Percentiles rank a stretch among this genome's conserved stretches.
These are phyloP conservation scores for Geotrichum fermentans DNA, from an alignment of 1,139 yeast genomes.

Conservation along the genomic window DNA sequence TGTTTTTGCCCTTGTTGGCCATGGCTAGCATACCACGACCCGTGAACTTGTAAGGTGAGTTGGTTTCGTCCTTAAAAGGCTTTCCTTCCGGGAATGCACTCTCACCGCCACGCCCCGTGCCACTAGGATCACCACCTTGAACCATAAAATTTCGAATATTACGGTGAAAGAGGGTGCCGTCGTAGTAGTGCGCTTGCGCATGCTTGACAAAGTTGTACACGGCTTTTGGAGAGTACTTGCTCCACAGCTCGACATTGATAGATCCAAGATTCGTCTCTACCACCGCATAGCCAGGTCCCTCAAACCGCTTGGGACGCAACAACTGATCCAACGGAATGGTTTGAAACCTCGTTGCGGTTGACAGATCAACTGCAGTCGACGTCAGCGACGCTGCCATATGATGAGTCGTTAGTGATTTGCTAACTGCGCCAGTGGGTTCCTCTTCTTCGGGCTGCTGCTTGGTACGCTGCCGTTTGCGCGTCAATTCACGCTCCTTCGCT, in stretches of 20 bases:
- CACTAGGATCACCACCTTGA: conserved; percentile 51
- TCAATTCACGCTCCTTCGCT: background rate
- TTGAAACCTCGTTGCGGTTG: conserved; percentile 28
- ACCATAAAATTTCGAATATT: conserved; percentile 48
- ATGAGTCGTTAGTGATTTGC: conserved; percentile 30
- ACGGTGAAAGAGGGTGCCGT: conserved; percentile 45
- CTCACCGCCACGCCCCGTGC: conserved; percentile 46
- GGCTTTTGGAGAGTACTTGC: conserved; percentile 42
- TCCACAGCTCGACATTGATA: conserved; percentile 40
- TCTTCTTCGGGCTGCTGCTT: conserved; percentile 1
- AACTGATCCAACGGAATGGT: conserved; percentile 29
- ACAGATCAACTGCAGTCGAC: conserved; percentile 34
- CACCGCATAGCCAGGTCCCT: conserved; percentile 34
- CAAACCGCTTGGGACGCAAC: conserved; percentile 33
- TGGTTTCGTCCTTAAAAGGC: conserved; percentile 47
- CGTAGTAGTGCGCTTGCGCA: conserved; percentile 41
- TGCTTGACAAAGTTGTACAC: conserved; percentile 44
- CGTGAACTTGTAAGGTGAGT: conserved; percentile 70
- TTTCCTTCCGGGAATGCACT: conserved; percentile 35
- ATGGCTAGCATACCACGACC: conserved; percentile 77
- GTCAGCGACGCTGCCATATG: conserved; percentile 37
- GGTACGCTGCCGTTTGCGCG: conserved; percentile 4
- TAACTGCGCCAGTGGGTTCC: background rate
- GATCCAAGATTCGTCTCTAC: conserved; percentile 43
- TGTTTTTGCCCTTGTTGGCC: conserved; percentile 64